Percentiles rank a stretch among this genome's conserved stretches.
These are phyloP conservation scores for Venturia effusa DNA, from an alignment of 2,329 filamentous ascomycete species.

Conservation along the genomic window DNA sequence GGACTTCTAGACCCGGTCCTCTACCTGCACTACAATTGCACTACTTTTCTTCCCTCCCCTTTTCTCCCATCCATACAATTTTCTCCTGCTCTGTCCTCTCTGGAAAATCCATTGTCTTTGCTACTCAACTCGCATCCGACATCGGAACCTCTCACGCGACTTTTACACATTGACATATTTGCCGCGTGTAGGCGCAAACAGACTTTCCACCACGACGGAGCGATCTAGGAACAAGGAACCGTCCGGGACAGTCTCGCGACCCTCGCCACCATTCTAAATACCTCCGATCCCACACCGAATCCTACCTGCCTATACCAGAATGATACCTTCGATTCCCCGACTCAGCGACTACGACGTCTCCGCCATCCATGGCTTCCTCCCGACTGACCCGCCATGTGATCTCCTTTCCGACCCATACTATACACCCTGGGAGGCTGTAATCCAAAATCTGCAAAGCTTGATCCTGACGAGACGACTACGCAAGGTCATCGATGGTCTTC, in stretches of 20 bases:
- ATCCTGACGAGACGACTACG: constrained; percentile 78
- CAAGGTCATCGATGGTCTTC: constrained; percentile 66
- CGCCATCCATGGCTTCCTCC: constrained; percentile 60
- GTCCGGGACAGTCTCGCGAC: neutral
- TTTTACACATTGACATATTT: neutral
- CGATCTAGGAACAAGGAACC: neutral
- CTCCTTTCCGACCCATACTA: constrained; percentile 84
- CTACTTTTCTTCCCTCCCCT: neutral
- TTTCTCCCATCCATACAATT: neutral
- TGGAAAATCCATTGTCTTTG: neutral
- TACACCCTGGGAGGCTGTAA: constrained; percentile 83
- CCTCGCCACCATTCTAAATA: neutral
- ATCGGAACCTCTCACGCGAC: neutral
- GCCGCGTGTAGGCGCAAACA: neutral
- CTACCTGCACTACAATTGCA: neutral
- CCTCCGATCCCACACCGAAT: neutral
- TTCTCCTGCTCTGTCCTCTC: neutral
- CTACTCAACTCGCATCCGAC: neutral
- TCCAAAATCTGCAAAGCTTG: constrained; percentile 74
- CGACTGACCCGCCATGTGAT: constrained; percentile 67
- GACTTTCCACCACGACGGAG: neutral
- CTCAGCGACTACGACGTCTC: constrained; percentile 14
- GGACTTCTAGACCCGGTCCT: neutral
- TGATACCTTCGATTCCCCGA: constrained; percentile 12
- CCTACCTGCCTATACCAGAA: neutral